These are phyloP conservation scores for Marasmius tenuissimus DNA, from an alignment of 1,284 basidiomycete species.

Conservation along the genomic window DNA sequence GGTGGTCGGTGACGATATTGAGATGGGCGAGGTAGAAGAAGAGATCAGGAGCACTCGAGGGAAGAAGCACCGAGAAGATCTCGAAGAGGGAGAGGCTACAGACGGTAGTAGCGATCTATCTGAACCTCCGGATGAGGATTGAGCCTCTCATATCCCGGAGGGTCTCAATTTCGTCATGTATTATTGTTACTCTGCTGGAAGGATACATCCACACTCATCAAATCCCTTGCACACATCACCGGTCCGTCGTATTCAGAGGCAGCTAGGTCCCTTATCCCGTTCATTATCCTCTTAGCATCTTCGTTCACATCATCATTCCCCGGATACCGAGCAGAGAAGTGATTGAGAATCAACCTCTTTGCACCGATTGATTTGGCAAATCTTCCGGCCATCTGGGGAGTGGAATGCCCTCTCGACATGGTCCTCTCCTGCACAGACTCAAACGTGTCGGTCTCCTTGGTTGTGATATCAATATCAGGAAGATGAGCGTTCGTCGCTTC, in stretches of 20 bases:
- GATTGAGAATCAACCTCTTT: slow-evolving; percentile 75
- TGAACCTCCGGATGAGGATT: slow-evolving; percentile 63
- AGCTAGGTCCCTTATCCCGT: slow-evolving; percentile 58
- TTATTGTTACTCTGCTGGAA: slow-evolving; percentile 30
- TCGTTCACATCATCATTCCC: slow-evolving; percentile 52
- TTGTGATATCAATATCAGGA: slow-evolving; percentile 60
- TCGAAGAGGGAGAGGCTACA: slow-evolving; percentile 83
- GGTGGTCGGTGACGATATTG: slow-evolving; percentile 62
- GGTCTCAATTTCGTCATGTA: slow-evolving; percentile 7
- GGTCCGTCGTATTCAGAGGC: slow-evolving; percentile 48
- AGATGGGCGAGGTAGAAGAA: slow-evolving; percentile 85
- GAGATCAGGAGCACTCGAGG: slow-evolving; percentile 48
- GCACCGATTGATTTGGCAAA: slow-evolving; percentile 77
- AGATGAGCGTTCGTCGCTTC: slow-evolving; percentile 92
- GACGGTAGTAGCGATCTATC: slow-evolving; percentile 75
- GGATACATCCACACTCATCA: slow-evolving; percentile 65
- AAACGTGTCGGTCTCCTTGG: slow-evolving; percentile 57
- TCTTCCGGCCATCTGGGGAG: slow-evolving; percentile 86
- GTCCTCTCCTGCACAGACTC: slow-evolving; percentile 68
- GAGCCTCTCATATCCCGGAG: not conserved
- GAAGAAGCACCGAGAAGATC: slow-evolving; percentile 61
- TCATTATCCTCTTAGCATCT: slow-evolving; percentile 55
- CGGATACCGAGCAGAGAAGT: slow-evolving; percentile 74
- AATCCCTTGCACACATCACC: slow-evolving; percentile 68
- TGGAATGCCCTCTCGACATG: slow-evolving; percentile 87